Evolutionary conservation across 23 red algal species (phyloP).

Genomic region (Cyanidioschyzon merolae): DNA sequence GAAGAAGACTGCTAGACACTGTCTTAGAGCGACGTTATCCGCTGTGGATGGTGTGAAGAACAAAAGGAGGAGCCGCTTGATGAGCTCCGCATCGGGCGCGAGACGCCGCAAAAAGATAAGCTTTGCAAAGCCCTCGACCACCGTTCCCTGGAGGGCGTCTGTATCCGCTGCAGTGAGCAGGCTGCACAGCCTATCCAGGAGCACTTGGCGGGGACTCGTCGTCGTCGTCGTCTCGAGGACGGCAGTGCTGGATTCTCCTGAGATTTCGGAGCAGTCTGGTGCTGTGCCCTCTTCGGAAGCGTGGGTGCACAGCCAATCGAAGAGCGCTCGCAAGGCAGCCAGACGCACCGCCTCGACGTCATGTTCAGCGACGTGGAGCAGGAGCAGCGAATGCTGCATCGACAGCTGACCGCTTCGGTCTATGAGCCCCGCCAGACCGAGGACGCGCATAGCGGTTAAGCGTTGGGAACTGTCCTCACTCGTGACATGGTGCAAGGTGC

Average conservation of each 20-base stretch:
- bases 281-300: background rate
- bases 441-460: background rate
- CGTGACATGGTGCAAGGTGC: background rate
- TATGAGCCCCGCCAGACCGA: background rate
- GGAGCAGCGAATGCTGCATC: background rate
- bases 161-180: background rate
- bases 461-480: background rate
- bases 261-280: background rate
- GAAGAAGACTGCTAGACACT: constrained; percentile 8
- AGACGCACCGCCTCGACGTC: background rate
- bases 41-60: background rate
- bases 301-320: background rate
- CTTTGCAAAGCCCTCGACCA: background rate
- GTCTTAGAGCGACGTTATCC: background rate
- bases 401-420: background rate
- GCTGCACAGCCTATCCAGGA: background rate
- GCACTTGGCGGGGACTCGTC: background rate
- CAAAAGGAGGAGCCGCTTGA: constrained; percentile 1
- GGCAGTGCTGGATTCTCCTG: background rate
- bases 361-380: background rate
- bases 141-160: background rate
- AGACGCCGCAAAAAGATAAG: constrained; percentile 11
- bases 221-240: background rate
- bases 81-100: background rate
- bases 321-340: background rate